Evolutionary conservation across 1,139 yeast genomes (phyloP), one percentile per base, ranked within the genome.

Genomic region (Pichia sp.): DNA sequence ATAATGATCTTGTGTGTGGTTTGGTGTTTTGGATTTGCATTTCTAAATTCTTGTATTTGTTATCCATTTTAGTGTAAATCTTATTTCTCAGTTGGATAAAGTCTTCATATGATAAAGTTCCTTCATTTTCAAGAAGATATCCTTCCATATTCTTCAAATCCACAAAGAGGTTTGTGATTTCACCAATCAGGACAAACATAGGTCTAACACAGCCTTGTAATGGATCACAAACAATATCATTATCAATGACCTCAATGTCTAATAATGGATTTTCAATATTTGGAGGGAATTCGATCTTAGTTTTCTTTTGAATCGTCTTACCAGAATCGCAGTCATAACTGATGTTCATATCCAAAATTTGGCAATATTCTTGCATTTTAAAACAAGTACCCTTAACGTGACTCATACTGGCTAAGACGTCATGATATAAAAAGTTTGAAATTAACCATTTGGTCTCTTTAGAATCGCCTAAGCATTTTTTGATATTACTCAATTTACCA

Each of bases 201-300:
- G 75, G 72, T 45, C 71, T 70, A 31, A 69, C 65, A 52, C 76
- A 72, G 4, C 79, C 77, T 52, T 72, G 77, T 42, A 68, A 64
- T 4, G 77, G 76, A 50, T 73, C 77, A 30, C 72, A 56, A 1
- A 75, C 75, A 48, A 69, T 66, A 35, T 58, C 58, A 21, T 46
- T 40, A 32, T 53, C 58, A 24, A 45, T 27, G n/a, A 53, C 19
- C 32, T 42, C 47, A 18, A 34, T n/a, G 11, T 59, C 64, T 17
- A n/a, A n/a, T n/a, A n/a, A n/a, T n/a, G n/a, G n/a, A n/a, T n/a
- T n/a, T n/a, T n/a, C n/a, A n/a, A n/a, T n/a, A n/a, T n/a, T n/a
- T n/a, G n/a, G n/a, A n/a, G n/a, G n/a, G n/a, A n/a, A n/a, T n/a
- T n/a, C n/a, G n/a, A n/a, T n/a, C n/a, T n/a, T n/a, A n/a, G n/a